Evolutionary conservation across 495 filamentous ascomycete species (phyloP).

Genomic region (Hyaloscypha variabilis): DNA sequence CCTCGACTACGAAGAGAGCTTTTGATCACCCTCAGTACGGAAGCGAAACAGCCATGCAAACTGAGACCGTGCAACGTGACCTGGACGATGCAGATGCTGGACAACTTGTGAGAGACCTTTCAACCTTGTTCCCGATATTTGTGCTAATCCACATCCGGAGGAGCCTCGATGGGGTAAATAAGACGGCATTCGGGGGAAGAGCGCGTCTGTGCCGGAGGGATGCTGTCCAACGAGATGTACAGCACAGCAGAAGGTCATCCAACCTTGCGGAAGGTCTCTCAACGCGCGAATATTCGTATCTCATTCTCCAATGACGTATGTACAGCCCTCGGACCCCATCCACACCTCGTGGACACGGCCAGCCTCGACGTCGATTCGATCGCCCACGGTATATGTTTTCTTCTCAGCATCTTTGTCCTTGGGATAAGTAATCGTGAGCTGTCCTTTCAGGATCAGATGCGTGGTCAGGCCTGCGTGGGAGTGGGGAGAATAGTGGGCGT

Average conservation of each 20-base stretch:
- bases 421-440: slow-evolving; percentile 74
- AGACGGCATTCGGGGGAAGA: too few relatives aligned
- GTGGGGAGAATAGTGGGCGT: slow-evolving; percentile 77
- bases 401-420: slow-evolving; percentile 62
- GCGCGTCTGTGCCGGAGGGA: too few relatives aligned
- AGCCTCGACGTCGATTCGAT: slow-evolving; percentile 76
- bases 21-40: background rate
- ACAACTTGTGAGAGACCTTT: background rate
- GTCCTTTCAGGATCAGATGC: slow-evolving; percentile 73
- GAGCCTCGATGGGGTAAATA: too few relatives aligned
- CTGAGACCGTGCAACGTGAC: background rate
- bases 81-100: background rate
- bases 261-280: too few relatives aligned
- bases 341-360: slow-evolving; percentile 78
- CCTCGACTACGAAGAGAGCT: background rate
- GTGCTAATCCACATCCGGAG: too few relatives aligned
- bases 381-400: slow-evolving; percentile 68
- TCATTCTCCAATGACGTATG: slow-evolving; percentile 84
- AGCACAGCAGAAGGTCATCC: too few relatives aligned
- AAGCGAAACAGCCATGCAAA: background rate
- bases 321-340: slow-evolving; percentile 78
- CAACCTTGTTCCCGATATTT: background rate
- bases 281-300: background rate
- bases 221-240: too few relatives aligned
- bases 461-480: slow-evolving; percentile 70